Evolutionary conservation across 345 rosid species (phyloP), one percentile per base, ranked within the genome.

Genomic region (Populus deltoides): DNA sequence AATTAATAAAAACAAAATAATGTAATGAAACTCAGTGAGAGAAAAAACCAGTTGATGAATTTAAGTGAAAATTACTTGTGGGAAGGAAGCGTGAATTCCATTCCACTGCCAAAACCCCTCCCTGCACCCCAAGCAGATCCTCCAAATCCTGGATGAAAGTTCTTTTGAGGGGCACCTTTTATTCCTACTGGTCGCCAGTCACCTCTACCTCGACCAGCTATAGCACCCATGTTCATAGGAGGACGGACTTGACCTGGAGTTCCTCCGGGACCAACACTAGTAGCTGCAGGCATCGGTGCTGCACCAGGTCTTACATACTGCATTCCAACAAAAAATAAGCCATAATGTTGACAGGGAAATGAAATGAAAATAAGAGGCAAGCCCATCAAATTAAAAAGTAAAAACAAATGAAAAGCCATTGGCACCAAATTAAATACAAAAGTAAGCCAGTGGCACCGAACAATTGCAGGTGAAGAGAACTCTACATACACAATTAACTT

Each of bases 281-380:
- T 73, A 65, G 87, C 85, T 87, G 94, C 98, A 82, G 95, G 93
- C 16, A 90, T 86, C 27, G 94, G 91, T 67, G 91, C 84, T 38
- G 96, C 97, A 80, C 97, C 98, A 18, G 98, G 99, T 80, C 99
- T 97, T 78, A 94, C 98, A 87, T 97, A 97, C 99, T 97, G 90
- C 94, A 90, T 39, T 71, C 53, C 68, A 70, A 80, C 79, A 83
- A 76, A 88, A 77, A 83, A 75, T 49, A 77, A 38, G 65, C 33
- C 47, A 77, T 35, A 62, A 35, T 17, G 45, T 70, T 69, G 79
- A 81, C 53, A 61, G 36, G 45, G 47, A 75, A 77, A 75, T 62
- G 27, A 77, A 76, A 83, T 33, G 66, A 55, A n/a, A 71, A 69
- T 1, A 80, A 74, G 78, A 68, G 39, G 70, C 77, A 81, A 61